Base-by-base conservation (phyloP, 805 yeast species). In the Sugiyamaella lignohabitans region DNA sequence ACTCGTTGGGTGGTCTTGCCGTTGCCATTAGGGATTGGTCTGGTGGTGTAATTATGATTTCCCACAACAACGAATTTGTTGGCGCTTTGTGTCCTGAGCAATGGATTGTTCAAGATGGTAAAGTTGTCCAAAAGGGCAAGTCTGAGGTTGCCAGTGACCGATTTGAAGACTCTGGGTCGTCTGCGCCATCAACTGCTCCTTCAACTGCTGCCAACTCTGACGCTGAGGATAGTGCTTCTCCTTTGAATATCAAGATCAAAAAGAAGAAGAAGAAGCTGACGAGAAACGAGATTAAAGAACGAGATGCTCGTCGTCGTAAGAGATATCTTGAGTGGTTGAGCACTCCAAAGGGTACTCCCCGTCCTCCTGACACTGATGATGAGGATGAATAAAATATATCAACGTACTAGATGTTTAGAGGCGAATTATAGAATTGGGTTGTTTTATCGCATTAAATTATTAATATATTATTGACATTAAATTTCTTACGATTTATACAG, bases 21-120 rank as follows among this genome's bases (percentile, higher is more conserved):
- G 80, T 91, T 59, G 98, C 98, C 43, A 93, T 91, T 63, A 82
- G 97, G 69, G 97, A 91, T 66, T 91, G 98, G 98, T 69, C 79
- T 53, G 98, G 98, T 64, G 98, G 97, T 72, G 98, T 91, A 52
- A 94, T 91, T 49, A 87, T 91, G 95, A 91, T 91, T 70, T 89
- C 98, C 53, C 98, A 91, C 73, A 91, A 91, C 73, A 83, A 82
- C 61, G 98, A 91, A 69, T 91, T 91, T 57, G 96, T 89, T 38
- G 95, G 97, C 46, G 98, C 98, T 4, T 71, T 91, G 59, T 89
- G 98, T 67, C 98, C 98, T 34, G 98, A 91, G 71, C 97, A 89
- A 69, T 91, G 98, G 98, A 79, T 84, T 58, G 95, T 91, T 48
- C 95, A 87, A 65, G 84, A 89, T 61, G 98, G 98, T 65, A 76